A percentile compares a stretch with the other conserved stretches of the same genome.
These are phyloP conservation scores for Gossypium davidsonii DNA, from an alignment of 441 rosid species.

Conservation along the genomic window DNA sequence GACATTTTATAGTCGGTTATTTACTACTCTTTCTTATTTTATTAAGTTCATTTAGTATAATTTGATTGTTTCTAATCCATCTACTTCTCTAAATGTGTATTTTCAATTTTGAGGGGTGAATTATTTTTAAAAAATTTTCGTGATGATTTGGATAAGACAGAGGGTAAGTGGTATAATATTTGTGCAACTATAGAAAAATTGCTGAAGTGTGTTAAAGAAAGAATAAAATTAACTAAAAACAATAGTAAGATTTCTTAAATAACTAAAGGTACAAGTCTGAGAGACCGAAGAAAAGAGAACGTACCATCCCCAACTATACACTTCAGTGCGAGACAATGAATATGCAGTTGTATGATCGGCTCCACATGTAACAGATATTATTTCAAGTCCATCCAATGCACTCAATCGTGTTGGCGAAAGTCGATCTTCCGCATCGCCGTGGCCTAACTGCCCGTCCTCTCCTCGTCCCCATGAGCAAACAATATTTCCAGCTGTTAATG, in stretches of 20 bases:
- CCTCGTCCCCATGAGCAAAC: slow-evolving; percentile 98
- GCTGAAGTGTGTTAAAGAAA: too few species aligned
- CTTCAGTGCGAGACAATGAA: slow-evolving; percentile 54
- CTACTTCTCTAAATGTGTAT: too few species aligned
- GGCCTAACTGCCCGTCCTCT: slow-evolving; percentile 97
- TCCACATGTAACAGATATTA: slow-evolving; percentile 74
- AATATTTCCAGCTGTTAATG: slow-evolving; percentile 67
- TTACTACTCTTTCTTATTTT: too few species aligned
- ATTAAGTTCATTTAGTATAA: too few species aligned
- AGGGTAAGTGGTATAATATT: too few species aligned
- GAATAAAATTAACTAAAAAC: not conserved
- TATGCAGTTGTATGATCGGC: slow-evolving; percentile 91
- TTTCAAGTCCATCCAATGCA: slow-evolving; percentile 56
- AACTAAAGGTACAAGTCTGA: not conserved
- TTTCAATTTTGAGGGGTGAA: too few species aligned
- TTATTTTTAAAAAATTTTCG: too few species aligned
- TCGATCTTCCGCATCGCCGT: slow-evolving; percentile 90
- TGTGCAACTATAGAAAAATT: too few species aligned
- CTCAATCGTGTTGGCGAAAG: slow-evolving; percentile 68
- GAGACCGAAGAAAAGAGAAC: slow-evolving; percentile 20
- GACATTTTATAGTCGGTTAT: too few species aligned
- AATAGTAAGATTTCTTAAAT: not conserved
- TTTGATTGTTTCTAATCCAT: too few species aligned
- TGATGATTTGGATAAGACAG: too few species aligned
- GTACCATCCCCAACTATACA: slow-evolving; percentile 98